These are phyloP conservation scores for Hyphopichia homilentoma DNA, from an alignment of 805 yeast species.

Conservation along the genomic window DNA sequence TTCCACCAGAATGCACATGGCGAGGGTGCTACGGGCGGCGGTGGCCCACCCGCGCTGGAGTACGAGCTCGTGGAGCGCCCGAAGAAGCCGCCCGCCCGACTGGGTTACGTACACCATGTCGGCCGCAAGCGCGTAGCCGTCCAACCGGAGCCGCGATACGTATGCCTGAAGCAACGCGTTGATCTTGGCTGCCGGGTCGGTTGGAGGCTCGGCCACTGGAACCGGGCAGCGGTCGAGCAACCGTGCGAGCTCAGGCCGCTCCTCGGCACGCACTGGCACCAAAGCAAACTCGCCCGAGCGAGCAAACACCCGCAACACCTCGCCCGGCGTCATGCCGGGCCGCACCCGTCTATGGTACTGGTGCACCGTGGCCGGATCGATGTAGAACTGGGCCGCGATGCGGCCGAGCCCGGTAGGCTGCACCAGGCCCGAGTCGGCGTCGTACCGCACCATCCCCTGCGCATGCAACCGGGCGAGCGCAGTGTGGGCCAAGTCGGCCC, in stretches of 20 bases:
- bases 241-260: slow-evolving; percentile 65
- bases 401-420: slow-evolving; percentile 64
- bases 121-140: slow-evolving; percentile 86
- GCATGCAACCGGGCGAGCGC: slow-evolving; percentile 61
- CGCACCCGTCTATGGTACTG: slow-evolving; percentile 59
- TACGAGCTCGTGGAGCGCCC: slow-evolving; percentile 83
- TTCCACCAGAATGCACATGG: slow-evolving; percentile 77
- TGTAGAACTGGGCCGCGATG: slow-evolving; percentile 84
- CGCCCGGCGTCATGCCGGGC: slow-evolving; percentile 66
- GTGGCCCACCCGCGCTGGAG: slow-evolving; percentile 68
- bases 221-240: slow-evolving; percentile 76
- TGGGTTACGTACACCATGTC: slow-evolving; percentile 94
- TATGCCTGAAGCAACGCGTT: slow-evolving; percentile 80
- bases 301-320: slow-evolving; percentile 73
- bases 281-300: slow-evolving; percentile 80
- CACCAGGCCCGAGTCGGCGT: slow-evolving; percentile 40
- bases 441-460: slow-evolving; percentile 59
- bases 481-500: slow-evolving; percentile 71
- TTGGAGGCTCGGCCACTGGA: slow-evolving; percentile 71
- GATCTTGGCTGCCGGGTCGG: slow-evolving; percentile 73
- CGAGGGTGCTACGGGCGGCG: slow-evolving; percentile 53
- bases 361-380: slow-evolving; percentile 68
- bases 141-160: slow-evolving; percentile 70
- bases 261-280: slow-evolving; percentile 85
- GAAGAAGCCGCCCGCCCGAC: slow-evolving; percentile 81